Evolutionary conservation across 352 stramenopile genomes (phyloP).

Genomic region (Phytophthora tentaculata): DNA sequence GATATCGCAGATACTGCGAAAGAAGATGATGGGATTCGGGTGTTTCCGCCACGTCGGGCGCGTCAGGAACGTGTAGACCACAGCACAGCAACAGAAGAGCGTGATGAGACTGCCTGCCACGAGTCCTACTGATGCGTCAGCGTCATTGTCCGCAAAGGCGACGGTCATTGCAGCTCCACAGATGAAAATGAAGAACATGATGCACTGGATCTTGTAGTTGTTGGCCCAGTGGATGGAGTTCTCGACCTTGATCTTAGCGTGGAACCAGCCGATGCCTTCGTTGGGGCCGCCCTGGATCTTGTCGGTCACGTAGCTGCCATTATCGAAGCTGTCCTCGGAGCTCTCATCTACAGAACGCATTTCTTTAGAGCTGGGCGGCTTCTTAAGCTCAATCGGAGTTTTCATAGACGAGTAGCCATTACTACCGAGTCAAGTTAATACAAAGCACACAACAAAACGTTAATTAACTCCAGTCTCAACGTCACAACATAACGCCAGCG

Average conservation of each 20-base stretch:
- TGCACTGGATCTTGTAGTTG: conserved; percentile 88
- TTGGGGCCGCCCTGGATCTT: conserved; percentile 53
- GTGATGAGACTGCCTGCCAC: conserved; percentile 80
- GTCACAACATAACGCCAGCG: neutral
- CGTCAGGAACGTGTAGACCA: conserved; percentile 84
- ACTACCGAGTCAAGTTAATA: conserved; percentile 14
- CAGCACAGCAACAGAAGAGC: conserved; percentile 69
- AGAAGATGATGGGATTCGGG: conserved; percentile 89
- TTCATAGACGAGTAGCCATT: conserved; percentile 60
- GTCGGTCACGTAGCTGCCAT: conserved; percentile 70
- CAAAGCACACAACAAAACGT: conserved; percentile 5
- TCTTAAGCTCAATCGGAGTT: conserved; percentile 59
- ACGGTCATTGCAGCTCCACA: conserved; percentile 60
- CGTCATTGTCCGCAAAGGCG: conserved; percentile 62
- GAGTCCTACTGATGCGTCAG: conserved; percentile 69
- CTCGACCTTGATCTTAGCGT: conserved; percentile 87
- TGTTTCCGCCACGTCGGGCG: conserved; percentile 85
- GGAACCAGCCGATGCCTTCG: conserved; percentile 85
- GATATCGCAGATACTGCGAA: conserved; percentile 84
- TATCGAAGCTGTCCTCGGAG: conserved; percentile 81
- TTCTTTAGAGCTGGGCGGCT: conserved; percentile 35
- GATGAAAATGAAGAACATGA: conserved; percentile 82
- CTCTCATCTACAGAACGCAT: conserved; percentile 69
- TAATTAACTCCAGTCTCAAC: conserved; percentile 3
- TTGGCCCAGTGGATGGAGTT: conserved; percentile 87